These are phyloP conservation scores for Malassezia nana DNA, from an alignment of 1,284 basidiomycete genomes.

Conservation along the genomic window DNA sequence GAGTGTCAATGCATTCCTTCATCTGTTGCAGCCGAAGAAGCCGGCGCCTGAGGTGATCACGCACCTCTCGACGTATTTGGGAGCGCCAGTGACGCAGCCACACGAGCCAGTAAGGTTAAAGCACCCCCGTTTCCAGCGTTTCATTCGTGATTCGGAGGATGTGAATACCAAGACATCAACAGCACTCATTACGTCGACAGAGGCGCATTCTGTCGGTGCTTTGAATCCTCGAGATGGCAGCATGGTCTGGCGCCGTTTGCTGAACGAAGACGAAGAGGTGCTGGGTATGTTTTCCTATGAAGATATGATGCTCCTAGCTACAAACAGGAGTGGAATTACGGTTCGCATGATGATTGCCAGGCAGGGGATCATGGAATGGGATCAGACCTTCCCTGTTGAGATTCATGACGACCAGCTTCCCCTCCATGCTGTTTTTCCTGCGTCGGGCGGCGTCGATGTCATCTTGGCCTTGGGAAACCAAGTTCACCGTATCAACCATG, in stretches of 20 bases:
- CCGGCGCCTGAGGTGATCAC: constrained; percentile 6
- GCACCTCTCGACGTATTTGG: constrained; percentile 10
- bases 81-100: constrained; percentile 11
- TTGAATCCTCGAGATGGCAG: constrained; percentile 63
- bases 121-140: constrained; percentile 47
- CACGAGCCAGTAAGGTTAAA: constrained; percentile 22
- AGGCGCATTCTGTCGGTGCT: constrained; percentile 68
- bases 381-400: neutral
- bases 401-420: neutral
- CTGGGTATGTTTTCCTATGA: constrained; percentile 7
- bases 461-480: neutral
- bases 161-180: constrained; percentile 49
- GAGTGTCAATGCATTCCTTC: constrained; percentile 14
- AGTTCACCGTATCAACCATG: neutral
- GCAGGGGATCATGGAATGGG: constrained; percentile 60
- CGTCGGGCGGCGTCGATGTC: neutral
- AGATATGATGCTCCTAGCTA: constrained; percentile 1
- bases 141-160: constrained; percentile 32
- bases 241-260: constrained; percentile 71
- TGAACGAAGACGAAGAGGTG: constrained; percentile 61
- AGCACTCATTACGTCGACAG: constrained; percentile 62
- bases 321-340: constrained; percentile 37
- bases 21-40: constrained; percentile 7
- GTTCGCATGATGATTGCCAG: constrained; percentile 62
- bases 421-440: neutral